Conservation (phyloP, 768 basidiomycete genomes). For the Calocybe indica region DNA sequence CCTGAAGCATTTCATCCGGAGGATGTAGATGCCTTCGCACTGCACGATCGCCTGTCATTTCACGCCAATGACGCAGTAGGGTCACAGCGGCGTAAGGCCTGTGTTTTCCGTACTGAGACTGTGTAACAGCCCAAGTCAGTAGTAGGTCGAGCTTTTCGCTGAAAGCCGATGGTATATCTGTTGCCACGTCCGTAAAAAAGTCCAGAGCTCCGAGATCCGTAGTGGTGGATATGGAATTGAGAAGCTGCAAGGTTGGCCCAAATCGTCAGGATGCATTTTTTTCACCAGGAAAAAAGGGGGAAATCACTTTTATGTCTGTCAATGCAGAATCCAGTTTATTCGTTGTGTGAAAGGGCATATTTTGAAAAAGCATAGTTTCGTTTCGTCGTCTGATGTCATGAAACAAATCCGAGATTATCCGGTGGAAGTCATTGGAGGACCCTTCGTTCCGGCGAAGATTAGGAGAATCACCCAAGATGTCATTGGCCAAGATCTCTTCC, state of each 20-base stretch:
- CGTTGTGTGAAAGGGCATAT: conserved; percentile 55
- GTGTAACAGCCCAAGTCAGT: conserved; percentile 77
- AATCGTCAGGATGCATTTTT: conserved; percentile 2
- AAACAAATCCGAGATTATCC: conserved; percentile 37
- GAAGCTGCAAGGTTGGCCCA: conserved; percentile 35
- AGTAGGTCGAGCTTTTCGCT: conserved; percentile 68
- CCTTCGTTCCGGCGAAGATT: conserved; percentile 32
- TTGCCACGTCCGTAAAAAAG: conserved; percentile 49
- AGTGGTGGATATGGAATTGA: conserved; percentile 69
- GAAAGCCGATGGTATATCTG: conserved; percentile 37
- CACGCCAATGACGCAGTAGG: conserved; percentile 58
- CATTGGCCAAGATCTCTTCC: conserved; percentile 39
- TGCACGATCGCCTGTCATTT: conserved; percentile 56
- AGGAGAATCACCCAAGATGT: conserved; percentile 21
- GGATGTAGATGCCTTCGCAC: conserved; percentile 54
- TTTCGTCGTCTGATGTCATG: conserved; percentile 71
- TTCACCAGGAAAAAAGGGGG: background rate
- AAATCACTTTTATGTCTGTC: conserved; percentile 40
- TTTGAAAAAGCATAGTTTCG: conserved; percentile 72
- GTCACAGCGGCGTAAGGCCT: conserved; percentile 71
- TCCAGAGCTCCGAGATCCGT: conserved; percentile 52
- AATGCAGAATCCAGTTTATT: conserved; percentile 59
- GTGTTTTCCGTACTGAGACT: conserved; percentile 79
- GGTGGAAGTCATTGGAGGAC: conserved; percentile 44
- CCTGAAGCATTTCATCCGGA: conserved; percentile 63